Percentiles rank a stretch among this genome's conserved stretches.
phyloP scores from a whole-genome alignment of 129 eudicot species.

The Erigeron canadensis region DNA sequence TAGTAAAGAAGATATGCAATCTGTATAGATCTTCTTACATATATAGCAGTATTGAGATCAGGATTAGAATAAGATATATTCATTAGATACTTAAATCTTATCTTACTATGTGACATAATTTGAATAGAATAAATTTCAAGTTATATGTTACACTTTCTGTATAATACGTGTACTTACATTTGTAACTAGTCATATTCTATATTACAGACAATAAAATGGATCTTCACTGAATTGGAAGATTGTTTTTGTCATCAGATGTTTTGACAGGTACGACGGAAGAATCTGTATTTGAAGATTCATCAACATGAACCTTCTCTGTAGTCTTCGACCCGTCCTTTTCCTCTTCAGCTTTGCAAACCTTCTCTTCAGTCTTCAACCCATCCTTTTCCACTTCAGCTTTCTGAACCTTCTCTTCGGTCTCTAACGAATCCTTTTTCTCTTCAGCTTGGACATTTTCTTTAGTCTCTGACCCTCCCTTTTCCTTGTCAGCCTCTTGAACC shows the following conservation, averaged over 20 bases:
- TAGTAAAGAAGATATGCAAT: conserved; percentile 27
- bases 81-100: background rate
- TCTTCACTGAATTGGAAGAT: conserved; percentile 23
- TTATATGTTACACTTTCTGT: conserved; percentile 9
- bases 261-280: conserved; percentile 24
- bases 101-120: conserved; percentile 15
- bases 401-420: conserved; percentile 48
- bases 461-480: background rate
- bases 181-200: background rate
- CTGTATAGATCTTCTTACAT: conserved; percentile 26
- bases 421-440: conserved; percentile 34
- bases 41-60: conserved; percentile 1
- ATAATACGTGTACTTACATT: background rate
- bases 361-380: background rate
- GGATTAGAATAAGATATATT: background rate
- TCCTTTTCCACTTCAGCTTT: conserved; percentile 39
- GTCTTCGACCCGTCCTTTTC: conserved; percentile 2
- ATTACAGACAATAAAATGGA: conserved; percentile 7
- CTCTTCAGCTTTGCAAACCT: background rate
- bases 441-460: conserved; percentile 25
- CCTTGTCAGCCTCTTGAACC: conserved; percentile 45
- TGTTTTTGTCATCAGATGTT: conserved; percentile 18
- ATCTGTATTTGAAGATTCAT: conserved; percentile 40
- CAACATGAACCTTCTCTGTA: conserved; percentile 23
- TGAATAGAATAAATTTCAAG: conserved; percentile 8